Conservation (phyloP, 2,329 filamentous ascomycete species). For the Alternaria tenuissima region DNA sequence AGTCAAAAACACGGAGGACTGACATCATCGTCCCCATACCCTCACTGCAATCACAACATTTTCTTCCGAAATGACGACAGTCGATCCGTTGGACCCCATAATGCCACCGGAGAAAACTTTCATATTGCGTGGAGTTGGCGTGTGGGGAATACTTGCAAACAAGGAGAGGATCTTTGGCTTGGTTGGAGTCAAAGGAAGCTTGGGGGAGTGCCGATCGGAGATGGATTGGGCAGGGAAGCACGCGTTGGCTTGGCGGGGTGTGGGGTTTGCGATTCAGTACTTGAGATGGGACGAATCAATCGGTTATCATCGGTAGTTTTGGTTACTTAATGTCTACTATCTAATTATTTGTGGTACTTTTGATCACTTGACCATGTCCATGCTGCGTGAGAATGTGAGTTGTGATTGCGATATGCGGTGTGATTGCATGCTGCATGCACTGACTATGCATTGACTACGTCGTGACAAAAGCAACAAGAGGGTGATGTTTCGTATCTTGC, state of each 20-base stretch:
- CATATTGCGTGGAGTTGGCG: background rate
- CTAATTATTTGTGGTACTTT: constrained; percentile 2
- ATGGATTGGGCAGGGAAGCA: constrained; percentile 7
- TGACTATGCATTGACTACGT: constrained; percentile 2
- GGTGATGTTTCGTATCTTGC: background rate
- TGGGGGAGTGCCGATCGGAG: background rate
- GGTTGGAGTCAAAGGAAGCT: background rate
- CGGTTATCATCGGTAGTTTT: background rate
- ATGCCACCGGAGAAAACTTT: constrained; percentile 5
- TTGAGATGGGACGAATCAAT: background rate
- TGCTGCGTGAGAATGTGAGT: background rate
- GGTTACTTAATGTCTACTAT: constrained; percentile 4
- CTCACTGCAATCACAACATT: background rate
- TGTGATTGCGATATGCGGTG: background rate
- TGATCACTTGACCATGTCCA: background rate
- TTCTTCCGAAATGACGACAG: constrained; percentile 3
- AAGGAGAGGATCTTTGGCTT: constrained; percentile 4
- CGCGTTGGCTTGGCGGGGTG: constrained; percentile 7
- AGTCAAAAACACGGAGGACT: constrained; percentile 1
- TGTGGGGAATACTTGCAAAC: background rate
- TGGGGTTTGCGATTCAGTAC: background rate
- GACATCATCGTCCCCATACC: constrained; percentile 1
- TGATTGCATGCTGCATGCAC: background rate
- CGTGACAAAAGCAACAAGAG: background rate
- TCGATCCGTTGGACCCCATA: background rate